Evolutionary conservation across 2,329 filamentous ascomycete genomes (phyloP), one percentile per base, ranked within the genome.

Genomic region (Trichothecium roseum): DNA sequence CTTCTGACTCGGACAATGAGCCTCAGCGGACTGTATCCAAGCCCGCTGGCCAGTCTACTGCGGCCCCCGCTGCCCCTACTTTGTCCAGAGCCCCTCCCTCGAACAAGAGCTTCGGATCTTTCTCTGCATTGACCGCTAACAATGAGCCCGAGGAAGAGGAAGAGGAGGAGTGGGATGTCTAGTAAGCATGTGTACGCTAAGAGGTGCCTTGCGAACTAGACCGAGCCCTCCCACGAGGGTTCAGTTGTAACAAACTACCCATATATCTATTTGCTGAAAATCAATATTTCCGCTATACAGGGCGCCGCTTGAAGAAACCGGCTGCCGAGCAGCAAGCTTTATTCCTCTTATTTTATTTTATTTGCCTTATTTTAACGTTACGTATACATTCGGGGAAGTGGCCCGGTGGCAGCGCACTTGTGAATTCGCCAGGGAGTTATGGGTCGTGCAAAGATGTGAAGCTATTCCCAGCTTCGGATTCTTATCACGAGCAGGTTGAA

Each of bases 141-240:
- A 58, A 65, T 28, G 57, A 59, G 27, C 47, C 49, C 28, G 54
- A 53, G 28, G 60, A 62, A 13, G 60, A 63, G 10, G 60, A 54
- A 10, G 55, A 64, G 30, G 54, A 59, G 39, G 68, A 72, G 48
- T 72, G 68, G 69, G 68, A 72, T 35, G 68, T 72, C 37, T 71
- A 24, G 20, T 24, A 24, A 24, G 20, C 20, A 10, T 10, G 20
- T 24, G 6, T 10, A n/a, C n/a, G n/a, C 10, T 10, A 24, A 24
- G 6, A 24, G 20, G 6, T 24, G 6, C 20, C 10, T 10, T 24
- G 6, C 6, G 10, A 10, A 24, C 20, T 24, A 24, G 20, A 24
- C 10, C 20, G 20, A 30, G n/a, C 15, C 24, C 20, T 28, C 34
- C n/a, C n/a, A n/a, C n/a, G 16, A 24, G 20, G 10, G 20, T 6